phyloP scores from a whole-genome alignment of 2,329 filamentous ascomycete species.

The Alternaria angustiovoidea region DNA sequence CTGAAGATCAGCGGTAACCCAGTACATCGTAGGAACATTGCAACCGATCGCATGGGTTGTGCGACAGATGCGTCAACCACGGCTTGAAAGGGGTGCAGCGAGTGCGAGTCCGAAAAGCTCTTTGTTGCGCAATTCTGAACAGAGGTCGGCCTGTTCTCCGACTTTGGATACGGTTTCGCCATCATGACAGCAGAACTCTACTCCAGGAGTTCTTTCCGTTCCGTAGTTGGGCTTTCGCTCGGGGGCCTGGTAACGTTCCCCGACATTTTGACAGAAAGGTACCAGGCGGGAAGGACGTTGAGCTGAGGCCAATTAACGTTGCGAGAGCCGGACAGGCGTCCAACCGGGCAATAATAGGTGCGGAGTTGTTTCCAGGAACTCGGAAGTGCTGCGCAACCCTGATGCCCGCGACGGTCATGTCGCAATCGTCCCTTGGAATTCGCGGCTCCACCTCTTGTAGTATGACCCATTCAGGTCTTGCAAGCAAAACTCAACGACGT shows the following conservation, averaged over 20 bases:
- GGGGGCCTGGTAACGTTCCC: neutral
- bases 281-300: slow-evolving; percentile 9
- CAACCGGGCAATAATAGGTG: neutral
- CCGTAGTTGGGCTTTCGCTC: neutral
- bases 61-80: neutral
- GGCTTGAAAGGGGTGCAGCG: neutral
- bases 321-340: neutral
- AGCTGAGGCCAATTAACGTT: neutral
- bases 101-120: neutral
- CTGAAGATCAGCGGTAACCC: neutral
- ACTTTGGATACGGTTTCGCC: neutral
- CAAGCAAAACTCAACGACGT: neutral
- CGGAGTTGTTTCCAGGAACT: slow-evolving; percentile 4
- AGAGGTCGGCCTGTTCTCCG: neutral
- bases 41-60: neutral
- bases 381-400: neutral
- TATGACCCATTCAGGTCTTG: neutral
- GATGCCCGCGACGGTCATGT: slow-evolving; percentile 1
- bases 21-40: neutral
- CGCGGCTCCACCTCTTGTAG: neutral
- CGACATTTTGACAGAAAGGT: neutral
- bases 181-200: neutral
- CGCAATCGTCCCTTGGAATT: neutral
- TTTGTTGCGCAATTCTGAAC: neutral
- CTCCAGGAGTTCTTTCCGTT: neutral